Evolutionary conservation across 176 grass and related monocot genomes (phyloP).

Genomic region (Hordeum marinum): DNA sequence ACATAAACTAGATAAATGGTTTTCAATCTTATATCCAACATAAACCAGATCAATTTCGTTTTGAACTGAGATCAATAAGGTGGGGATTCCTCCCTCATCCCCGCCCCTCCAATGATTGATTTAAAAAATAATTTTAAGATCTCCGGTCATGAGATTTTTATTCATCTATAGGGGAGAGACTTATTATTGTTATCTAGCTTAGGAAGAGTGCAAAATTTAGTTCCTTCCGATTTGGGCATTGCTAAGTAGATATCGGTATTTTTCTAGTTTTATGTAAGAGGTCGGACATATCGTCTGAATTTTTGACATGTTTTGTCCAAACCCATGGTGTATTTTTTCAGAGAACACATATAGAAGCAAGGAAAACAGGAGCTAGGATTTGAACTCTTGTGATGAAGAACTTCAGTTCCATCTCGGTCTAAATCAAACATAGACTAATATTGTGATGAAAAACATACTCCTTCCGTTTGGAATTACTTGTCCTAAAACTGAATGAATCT

Average conservation of each 20-base stretch:
- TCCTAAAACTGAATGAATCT: too few relatives aligned
- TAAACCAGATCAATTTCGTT: too few relatives aligned
- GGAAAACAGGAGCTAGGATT: not conserved
- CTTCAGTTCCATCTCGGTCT: not conserved
- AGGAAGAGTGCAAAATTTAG: not conserved
- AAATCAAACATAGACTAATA: not conserved
- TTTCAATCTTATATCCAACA: too few relatives aligned
- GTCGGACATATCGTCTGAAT: not conserved
- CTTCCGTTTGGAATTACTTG: too few relatives aligned
- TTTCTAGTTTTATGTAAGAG: not conserved
- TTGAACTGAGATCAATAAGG: too few relatives aligned
- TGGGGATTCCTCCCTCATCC: too few relatives aligned
- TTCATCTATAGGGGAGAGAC: not conserved
- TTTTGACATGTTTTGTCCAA: slow-evolving; percentile 14
- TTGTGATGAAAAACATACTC: not conserved
- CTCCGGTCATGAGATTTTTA: too few relatives aligned
- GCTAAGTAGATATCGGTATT: too few relatives aligned
- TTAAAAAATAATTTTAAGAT: too few relatives aligned
- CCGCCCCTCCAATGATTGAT: too few relatives aligned
- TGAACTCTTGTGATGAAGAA: not conserved
- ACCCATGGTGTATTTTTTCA: not conserved
- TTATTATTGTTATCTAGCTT: not conserved
- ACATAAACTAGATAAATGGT: too few relatives aligned
- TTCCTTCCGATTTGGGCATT: not conserved
- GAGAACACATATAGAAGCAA: not conserved